Evolutionary conservation across 768 basidiomycete genomes (phyloP).

Genomic region (Russula virescens): DNA sequence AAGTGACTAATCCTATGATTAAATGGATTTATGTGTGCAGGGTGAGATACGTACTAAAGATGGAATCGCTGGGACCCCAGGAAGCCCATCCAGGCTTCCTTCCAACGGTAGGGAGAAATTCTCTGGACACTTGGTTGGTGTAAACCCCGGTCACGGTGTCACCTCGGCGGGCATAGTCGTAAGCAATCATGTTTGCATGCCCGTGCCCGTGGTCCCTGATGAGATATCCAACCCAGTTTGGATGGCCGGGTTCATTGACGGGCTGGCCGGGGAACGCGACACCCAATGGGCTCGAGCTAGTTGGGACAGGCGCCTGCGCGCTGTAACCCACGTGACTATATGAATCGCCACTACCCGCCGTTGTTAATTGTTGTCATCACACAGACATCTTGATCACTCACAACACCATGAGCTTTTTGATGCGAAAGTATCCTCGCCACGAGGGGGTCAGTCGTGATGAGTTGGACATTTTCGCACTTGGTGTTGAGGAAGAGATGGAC

Average conservation of each 20-base stretch:
- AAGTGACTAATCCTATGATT: constrained; percentile 39
- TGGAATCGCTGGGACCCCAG: constrained; percentile 40
- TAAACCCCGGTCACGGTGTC: constrained; percentile 26
- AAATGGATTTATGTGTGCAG: neutral
- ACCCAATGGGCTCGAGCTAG: constrained; percentile 18
- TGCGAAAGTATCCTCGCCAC: constrained; percentile 15
- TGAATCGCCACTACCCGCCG: constrained; percentile 17
- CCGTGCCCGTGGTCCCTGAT: constrained; percentile 19
- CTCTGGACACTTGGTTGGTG: constrained; percentile 9
- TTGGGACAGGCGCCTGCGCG: constrained; percentile 16
- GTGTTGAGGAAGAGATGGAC: neutral
- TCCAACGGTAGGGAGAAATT: constrained; percentile 29
- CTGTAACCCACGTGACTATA: constrained; percentile 20
- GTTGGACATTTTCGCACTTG: constrained; percentile 8
- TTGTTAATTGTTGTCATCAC: neutral
- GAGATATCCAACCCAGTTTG: constrained; percentile 23
- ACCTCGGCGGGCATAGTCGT: constrained; percentile 21
- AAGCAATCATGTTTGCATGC: constrained; percentile 23
- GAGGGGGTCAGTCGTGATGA: constrained; percentile 18
- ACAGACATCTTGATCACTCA: constrained; percentile 5
- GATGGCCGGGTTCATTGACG: constrained; percentile 13
- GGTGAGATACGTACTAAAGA: constrained; percentile 39
- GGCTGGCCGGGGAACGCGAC: constrained; percentile 19
- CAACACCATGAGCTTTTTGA: constrained; percentile 21
- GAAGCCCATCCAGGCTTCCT: constrained; percentile 34